Evolutionary conservation across 257 asterid species (phyloP).

Genomic region (Solanum pimpinellifolium): DNA sequence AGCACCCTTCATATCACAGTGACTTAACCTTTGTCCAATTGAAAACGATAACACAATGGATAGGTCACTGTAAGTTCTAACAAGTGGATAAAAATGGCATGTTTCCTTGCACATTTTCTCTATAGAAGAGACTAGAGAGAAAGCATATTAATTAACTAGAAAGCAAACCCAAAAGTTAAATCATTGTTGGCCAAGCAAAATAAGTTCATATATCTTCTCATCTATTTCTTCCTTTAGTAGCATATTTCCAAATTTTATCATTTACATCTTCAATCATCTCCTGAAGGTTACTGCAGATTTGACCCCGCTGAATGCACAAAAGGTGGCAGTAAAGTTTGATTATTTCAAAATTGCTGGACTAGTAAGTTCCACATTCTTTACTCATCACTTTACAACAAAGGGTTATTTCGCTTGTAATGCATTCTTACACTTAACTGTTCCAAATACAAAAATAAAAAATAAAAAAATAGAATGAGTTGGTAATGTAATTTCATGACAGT

Average conservation of each 20-base stretch:
- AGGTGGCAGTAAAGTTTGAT: conserved; percentile 75
- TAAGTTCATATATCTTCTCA: neutral
- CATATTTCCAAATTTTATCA: neutral
- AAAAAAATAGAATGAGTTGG: neutral
- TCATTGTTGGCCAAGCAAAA: neutral
- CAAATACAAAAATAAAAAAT: neutral
- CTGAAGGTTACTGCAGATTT: conserved; percentile 81
- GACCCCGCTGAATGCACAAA: conserved; percentile 53
- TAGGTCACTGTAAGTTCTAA: neutral
- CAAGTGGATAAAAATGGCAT: neutral
- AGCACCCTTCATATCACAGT: neutral
- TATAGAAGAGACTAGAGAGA: neutral
- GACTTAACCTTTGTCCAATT: neutral
- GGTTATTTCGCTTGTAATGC: neutral
- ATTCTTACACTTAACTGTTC: neutral
- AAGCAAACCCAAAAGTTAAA: neutral
- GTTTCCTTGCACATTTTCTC: neutral
- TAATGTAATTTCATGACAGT: neutral
- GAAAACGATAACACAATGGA: neutral
- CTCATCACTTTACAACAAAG: neutral
- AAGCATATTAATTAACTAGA: neutral
- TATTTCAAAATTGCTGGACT: conserved; percentile 67
- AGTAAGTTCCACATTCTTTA: conserved; percentile 28
- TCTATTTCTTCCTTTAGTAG: neutral
- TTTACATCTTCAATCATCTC: neutral